Evolutionary conservation across 805 yeast genomes (phyloP), one percentile per base, ranked within the genome.

Genomic region (Candida silvatica): DNA sequence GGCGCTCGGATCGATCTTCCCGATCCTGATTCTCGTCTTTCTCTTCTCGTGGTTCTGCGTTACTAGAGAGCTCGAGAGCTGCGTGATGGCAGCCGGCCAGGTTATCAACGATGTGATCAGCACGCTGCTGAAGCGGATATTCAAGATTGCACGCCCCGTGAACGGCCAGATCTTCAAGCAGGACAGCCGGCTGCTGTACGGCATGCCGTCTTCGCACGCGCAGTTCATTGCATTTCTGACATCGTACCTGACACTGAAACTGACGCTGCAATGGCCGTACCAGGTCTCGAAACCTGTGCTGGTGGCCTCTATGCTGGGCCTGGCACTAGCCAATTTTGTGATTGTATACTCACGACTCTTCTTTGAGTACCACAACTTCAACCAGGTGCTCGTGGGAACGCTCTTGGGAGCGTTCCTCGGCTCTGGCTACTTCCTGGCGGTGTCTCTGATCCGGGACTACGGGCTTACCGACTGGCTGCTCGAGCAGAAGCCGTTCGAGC

Each of bases 121-220:
- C 56, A 74, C 79, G 38, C 44, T 80, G 2, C 58, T 83, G 27
- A 90, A 90, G 53, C 64, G 66, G 16, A 26, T 72, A 1, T 56
- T 86, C 27, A 74, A 71, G 44, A 83, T 82, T 49, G 80, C 84
- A 17, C 67, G 98, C 41, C 98, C 98, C 0, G 3, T 38, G 2
- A 39, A 38, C 18, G 60, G 60, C 3, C 67, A 81, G 42, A 46
- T 54, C 3, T 55, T 52, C 36, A 55, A 55, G 34, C 32, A 43
- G 15, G 52, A 49, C 20, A 52, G 58, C 9, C 44, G 46, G 1
- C 42, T 55, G 17, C 77, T 81, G 1, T 87, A 80, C 54, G 98
- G 98, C 0, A 90, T 90, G 97, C 98, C 98, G 0, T 77, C 88
- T 35, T 96, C 98, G 1, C 98, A 90, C 58, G 77, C 95, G 0